Base-by-base conservation (phyloP, 345 rosid genomes). In the rapeseed (Brassica napus) region DNA sequence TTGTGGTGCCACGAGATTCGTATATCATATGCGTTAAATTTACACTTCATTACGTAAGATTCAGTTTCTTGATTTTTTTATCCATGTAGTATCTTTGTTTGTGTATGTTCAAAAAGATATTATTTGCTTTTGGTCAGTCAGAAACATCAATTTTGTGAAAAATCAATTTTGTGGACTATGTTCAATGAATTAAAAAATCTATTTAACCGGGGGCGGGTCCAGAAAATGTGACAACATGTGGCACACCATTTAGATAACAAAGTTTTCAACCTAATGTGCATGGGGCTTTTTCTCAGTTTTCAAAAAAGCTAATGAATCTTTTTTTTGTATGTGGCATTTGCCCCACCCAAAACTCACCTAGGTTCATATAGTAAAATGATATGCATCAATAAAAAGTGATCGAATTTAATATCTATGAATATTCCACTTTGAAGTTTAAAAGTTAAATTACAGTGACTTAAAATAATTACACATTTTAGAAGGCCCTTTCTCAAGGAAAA, bases 31-130 rank as follows among this genome's bases (percentile, higher is more conserved):
- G 80, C 77, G 35, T 75, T 71, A 58, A 81, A 70, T n/a, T 58
- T 73, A 81, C 80, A 55, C 73, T 75, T 71, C 57, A 21, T 44
- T 76, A 76, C 83, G 80, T 81, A 81, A 71, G 63, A 76, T 81
- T 76, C 77, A 71, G 76, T 81, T 81, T 76, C 77, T 76, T 64
- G 61, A 64, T 69, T 62, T 80, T 79, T 24, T 79, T 28, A 58
- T 68, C 34, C 73, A 67, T 59, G 21, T 52, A 52, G 6, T 47
- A 47, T n/a, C 18, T 52, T 52, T 52, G 57, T 1, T 52, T 47
- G 14, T 4, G 57, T 7, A 52, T 52, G 57, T n/a, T 52, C 16
- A n/a, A 14, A 52, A n/a, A 5, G 15, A 52, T 4, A 47, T 4
- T 4, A 4, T n/a, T 52, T n/a, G 21, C 57, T 52, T 52, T 52